phyloP scores from a whole-genome alignment of 176 grass and related monocot genomes.

The Stipa capillata region DNA sequence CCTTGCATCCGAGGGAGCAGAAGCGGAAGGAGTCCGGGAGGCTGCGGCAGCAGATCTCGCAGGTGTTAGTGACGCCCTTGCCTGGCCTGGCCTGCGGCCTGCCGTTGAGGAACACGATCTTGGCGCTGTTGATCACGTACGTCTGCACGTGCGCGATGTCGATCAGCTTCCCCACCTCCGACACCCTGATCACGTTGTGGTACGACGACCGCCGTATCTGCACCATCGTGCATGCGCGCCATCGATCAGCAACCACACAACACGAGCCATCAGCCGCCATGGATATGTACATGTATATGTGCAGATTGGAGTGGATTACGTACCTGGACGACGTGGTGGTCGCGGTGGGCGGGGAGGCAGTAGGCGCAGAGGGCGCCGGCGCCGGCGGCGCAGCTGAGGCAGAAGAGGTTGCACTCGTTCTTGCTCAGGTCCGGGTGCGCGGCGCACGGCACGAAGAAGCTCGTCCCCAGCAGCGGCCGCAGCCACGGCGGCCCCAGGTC shows the following conservation, averaged over 20 bases:
- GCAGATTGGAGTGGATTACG: neutral
- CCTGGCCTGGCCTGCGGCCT: slow-evolving; percentile 50
- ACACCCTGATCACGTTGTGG: slow-evolving; percentile 78
- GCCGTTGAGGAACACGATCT: slow-evolving; percentile 79
- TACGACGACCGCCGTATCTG: slow-evolving; percentile 73
- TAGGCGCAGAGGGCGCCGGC: slow-evolving; percentile 53
- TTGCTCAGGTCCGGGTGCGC: slow-evolving; percentile 53
- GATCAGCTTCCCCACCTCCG: slow-evolving; percentile 64
- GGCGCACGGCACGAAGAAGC: slow-evolving; percentile 54
- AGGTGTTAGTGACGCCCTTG: slow-evolving; percentile 53
- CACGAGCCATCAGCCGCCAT: no score
- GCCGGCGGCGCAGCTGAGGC: slow-evolving; percentile 34
- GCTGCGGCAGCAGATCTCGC: slow-evolving; percentile 64
- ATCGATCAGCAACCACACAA: neutral
- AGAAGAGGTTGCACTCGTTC: slow-evolving; percentile 86
- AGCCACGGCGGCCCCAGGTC: slow-evolving; percentile 67
- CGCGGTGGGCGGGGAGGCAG: slow-evolving; percentile 43
- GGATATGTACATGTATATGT: no score
- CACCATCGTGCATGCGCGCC: neutral
- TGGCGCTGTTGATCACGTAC: slow-evolving; percentile 80
- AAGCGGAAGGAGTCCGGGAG: slow-evolving; percentile 65
- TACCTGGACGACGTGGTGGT: slow-evolving; percentile 65
- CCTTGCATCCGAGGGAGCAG: slow-evolving; percentile 86
- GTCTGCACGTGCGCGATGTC: slow-evolving; percentile 76
- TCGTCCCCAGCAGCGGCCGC: slow-evolving; percentile 46